These are phyloP conservation scores for Chaetomium fimeti DNA, from an alignment of 495 filamentous ascomycete genomes.

Conservation along the genomic window DNA sequence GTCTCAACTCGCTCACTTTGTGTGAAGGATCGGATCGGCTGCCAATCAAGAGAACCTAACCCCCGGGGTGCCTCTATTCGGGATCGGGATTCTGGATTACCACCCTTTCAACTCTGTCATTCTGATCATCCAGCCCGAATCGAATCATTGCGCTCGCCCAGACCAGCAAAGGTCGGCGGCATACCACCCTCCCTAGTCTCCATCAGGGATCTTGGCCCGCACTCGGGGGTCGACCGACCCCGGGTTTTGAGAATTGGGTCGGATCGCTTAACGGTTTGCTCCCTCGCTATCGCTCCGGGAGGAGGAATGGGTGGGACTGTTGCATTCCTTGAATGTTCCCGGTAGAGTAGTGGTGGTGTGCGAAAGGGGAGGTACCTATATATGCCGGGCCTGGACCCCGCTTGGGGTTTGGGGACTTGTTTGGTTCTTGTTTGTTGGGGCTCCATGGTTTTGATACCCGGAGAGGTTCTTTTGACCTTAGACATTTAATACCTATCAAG, in stretches of 20 bases:
- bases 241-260: neutral
- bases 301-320: slow-evolving; percentile 6
- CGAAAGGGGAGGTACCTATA: neutral
- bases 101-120: too few relatives aligned
- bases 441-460: neutral
- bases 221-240: neutral
- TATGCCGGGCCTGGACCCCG: slow-evolving; percentile 4
- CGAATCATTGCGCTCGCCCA: slow-evolving; percentile 1
- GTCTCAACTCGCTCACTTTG: too few relatives aligned
- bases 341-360: neutral
- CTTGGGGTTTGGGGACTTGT: neutral
- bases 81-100: neutral
- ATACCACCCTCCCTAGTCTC: neutral
- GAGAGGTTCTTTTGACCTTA: neutral
- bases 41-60: neutral
- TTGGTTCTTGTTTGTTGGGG: neutral
- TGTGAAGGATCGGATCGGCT: too few relatives aligned
- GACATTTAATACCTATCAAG: neutral
- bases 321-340: neutral
- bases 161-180: neutral
- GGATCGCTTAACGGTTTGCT: slow-evolving; percentile 2
- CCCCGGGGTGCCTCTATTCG: slow-evolving; percentile 14
- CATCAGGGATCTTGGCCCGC: slow-evolving; percentile 13
- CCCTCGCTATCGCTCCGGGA: neutral
- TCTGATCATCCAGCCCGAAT: neutral